Evolutionary conservation across 768 basidiomycete genomes (phyloP).

Genomic region (Naganishia friedmannii): DNA sequence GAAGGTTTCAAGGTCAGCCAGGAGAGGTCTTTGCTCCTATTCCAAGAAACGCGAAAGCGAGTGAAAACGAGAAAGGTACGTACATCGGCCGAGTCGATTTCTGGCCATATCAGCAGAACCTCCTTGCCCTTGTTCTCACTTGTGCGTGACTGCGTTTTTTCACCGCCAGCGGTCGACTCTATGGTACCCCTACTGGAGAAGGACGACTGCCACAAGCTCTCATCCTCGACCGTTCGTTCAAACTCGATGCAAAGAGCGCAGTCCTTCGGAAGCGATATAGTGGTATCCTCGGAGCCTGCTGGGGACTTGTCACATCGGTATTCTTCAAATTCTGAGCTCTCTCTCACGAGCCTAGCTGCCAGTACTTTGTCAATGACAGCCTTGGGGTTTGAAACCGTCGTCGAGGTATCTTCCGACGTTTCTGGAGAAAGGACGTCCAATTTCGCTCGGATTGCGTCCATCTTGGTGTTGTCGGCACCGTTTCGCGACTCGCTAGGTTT

Average conservation of each 20-base stretch:
- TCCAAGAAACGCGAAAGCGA: neutral
- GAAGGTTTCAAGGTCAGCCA: neutral
- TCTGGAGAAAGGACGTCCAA: neutral
- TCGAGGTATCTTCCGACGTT: neutral
- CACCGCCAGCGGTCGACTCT: neutral
- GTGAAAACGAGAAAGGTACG: neutral
- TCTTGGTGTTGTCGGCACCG: neutral
- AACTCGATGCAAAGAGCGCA: constrained; percentile 16
- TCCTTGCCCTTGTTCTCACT: neutral
- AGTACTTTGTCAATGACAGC: neutral
- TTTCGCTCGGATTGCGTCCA: constrained; percentile 13
- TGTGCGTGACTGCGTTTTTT: neutral
- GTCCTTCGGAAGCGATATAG: neutral
- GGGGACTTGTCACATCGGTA: neutral
- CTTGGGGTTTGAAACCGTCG: neutral
- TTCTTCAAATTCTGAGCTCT: neutral
- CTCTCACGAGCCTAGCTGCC: neutral
- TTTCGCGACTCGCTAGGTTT: neutral
- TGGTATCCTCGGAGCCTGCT: neutral
- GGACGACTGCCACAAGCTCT: neutral
- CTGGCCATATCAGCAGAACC: constrained; percentile 12
- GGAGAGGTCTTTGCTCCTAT: neutral
- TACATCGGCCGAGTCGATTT: neutral
- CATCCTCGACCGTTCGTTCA: constrained; percentile 15
- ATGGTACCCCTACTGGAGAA: neutral